Evolutionary conservation across 495 filamentous ascomycete genomes (phyloP), one percentile per base, ranked within the genome.

Genomic region (Hapsidospora chrysogenum): DNA sequence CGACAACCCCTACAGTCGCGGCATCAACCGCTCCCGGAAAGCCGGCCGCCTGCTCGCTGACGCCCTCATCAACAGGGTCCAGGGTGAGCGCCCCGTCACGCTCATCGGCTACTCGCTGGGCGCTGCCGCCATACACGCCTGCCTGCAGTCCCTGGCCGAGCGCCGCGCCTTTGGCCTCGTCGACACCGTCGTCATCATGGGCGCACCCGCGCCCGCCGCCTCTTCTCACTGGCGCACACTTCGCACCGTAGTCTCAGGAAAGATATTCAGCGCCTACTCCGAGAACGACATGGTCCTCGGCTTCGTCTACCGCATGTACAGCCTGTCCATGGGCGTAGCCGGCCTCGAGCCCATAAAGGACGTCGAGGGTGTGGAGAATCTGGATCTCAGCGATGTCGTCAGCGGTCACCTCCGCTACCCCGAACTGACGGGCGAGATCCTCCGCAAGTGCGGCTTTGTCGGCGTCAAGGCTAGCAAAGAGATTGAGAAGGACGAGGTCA

Each of bases 1-100:
- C 15, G 85, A 92, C 43, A 94, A 92, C 46, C 85, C 85, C 0
- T 94, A 89, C 54, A 76, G 60, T 33, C 67, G 87, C 14, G 84
- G 83, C 3, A 79, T 73, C 32, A 63, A 72, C 29, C 61, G 85
- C 17, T 73, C 76, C 4, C 81, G 92, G 38, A 92, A 92, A 51
- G 81, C 83, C 0, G 85, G 85, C 0, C 61, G 74, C 30, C 73
- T 89, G 3, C 66, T 94, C 0, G 85, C 85, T 0, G 82, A 94
- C 48, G 84, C 82, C 0, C 48, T 94, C 27, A 79, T 86, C 38
- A 85, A 81, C 46, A 76, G 74, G 33, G 82, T 78, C 0, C 85
- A 92, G 46, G 85, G 85, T 2, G 78, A 92, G 45, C 66, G 85
- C 7, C 78, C 85, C 0, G 80, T 94, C 0, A 92, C 80, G 0